Evolutionary conservation across 2,329 filamentous ascomycete genomes (phyloP), one percentile per base, ranked within the genome.

Genomic region (Fusarium pseudoanthophilum): DNA sequence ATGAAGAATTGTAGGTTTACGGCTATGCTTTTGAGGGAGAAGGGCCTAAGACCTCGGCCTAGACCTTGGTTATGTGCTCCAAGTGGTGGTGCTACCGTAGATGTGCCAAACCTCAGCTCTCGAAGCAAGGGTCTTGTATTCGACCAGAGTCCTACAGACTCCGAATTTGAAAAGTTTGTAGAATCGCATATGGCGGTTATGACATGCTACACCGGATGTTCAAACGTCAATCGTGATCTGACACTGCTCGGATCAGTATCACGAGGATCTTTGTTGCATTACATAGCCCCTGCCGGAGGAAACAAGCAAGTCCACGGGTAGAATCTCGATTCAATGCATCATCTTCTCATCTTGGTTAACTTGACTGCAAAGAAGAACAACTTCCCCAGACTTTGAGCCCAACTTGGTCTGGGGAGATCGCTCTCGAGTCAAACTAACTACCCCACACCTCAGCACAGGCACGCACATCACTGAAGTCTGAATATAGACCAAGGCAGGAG

Each of bases 361-460:
- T 34, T 36, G 20, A 32, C 30, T 61, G 36, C 65, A 58, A 37
- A 42, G 57, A 52, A 37, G 51, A 65, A 40, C 56, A 51, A 42
- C 48, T 73, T 73, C 70, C 70, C 70, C 70, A 73, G 70, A 73
- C 65, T 71, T 55, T 66, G 51, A 67, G 30, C 67, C 60, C 52
- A 53, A 66, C 70, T 65, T n/a, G 65, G 62, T 71, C 57, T 69
- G 67, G 67, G 61, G 66, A 69, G 66, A 69, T 69, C 45, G 52
- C 39, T 64, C 53, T 45, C 55, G 42, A 64, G 36, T 56, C 46
- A 20, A 64, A 64, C 51, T 64, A 59, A 43, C 46, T 69, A 67
- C 71, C 73, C 76, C 76, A 75, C 74, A 75, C 51, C 60, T 59
- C 48, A 56, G 58, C 67, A 70, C 66, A 59, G 59, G 52, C 36